A percentile compares a stretch with the other conserved stretches of the same genome.
phyloP scores from a whole-genome alignment of 164 flowering plant species.

The Hamamelis virginiana region DNA sequence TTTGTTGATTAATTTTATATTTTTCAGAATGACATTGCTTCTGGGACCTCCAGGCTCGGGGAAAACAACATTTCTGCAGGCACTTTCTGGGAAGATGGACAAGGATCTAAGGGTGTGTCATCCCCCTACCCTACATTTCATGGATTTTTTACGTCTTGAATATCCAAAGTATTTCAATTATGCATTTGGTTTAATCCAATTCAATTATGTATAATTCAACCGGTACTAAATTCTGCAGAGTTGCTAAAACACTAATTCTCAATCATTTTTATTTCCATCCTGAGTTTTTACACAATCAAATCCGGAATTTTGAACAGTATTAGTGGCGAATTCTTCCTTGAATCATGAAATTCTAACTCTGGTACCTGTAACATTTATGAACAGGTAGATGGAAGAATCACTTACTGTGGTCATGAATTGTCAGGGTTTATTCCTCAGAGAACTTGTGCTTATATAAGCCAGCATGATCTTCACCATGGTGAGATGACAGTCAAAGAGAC shows the following conservation, averaged over 20 bases:
- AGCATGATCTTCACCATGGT: slow-evolving; percentile 16
- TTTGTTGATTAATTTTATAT: neutral
- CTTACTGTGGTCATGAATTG: slow-evolving; percentile 34
- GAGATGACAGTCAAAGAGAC: slow-evolving; percentile 20
- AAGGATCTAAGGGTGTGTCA: slow-evolving; percentile 7
- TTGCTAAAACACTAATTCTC: too few species aligned
- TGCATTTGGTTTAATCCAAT: too few species aligned
- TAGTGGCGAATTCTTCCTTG: neutral
- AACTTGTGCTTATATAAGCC: slow-evolving; percentile 31
- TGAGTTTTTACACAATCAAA: too few species aligned
- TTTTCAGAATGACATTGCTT: slow-evolving; percentile 14
- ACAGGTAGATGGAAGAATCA: slow-evolving; percentile 31
- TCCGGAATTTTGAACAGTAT: neutral
- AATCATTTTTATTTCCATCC: too few species aligned
- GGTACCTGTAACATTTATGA: neutral
- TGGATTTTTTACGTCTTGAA: too few species aligned
- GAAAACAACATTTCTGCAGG: slow-evolving; percentile 10
- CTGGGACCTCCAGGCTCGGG: slow-evolving; percentile 17
- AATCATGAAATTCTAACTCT: too few species aligned
- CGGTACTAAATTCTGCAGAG: too few species aligned
- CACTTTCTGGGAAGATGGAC: slow-evolving; percentile 13
- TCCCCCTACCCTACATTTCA: neutral
- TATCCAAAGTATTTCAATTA: too few species aligned
- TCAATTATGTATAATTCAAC: too few species aligned
- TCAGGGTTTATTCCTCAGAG: slow-evolving; percentile 39